A percentile compares a stretch with the other conserved stretches of the same genome.
Conservation (phyloP, 78 protist species). For the Speleostelium caveatum region DNA sequence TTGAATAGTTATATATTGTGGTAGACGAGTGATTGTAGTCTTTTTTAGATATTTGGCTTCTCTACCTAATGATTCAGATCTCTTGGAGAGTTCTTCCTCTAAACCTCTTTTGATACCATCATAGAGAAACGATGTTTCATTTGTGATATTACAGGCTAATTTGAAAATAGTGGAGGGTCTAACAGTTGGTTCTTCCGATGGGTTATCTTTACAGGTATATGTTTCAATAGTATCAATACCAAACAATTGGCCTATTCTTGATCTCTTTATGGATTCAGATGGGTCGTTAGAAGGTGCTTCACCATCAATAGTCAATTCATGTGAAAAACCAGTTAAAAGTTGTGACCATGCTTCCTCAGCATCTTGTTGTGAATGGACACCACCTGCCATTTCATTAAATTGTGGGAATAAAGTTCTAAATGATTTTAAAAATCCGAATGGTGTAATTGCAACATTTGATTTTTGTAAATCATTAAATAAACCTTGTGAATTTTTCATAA, state of each 20-base stretch:
- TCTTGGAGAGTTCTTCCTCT: conserved; percentile 75
- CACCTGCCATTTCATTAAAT: conserved; percentile 83
- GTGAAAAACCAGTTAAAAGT: conserved; percentile 30
- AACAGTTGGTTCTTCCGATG: conserved; percentile 58
- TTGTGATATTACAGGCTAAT: conserved; percentile 75
- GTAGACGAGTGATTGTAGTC: conserved; percentile 80
- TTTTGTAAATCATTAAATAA: conserved; percentile 40
- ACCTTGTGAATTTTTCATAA: conserved; percentile 53
- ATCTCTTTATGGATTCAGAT: background rate
- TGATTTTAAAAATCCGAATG: conserved; percentile 23
- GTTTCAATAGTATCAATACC: conserved; percentile 44
- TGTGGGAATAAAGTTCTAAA: conserved; percentile 73
- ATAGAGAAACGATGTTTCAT: conserved; percentile 49
- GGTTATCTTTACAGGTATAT: conserved; percentile 49
- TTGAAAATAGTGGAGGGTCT: conserved; percentile 22
- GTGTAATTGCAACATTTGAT: conserved; percentile 32
- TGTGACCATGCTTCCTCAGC: conserved; percentile 79
- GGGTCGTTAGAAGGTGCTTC: background rate
- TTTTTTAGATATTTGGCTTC: conserved; percentile 76
- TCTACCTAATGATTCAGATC: conserved; percentile 60
- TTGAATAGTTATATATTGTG: conserved; percentile 87
- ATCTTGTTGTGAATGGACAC: conserved; percentile 83
- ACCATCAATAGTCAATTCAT: conserved; percentile 25
- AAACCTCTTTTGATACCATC: conserved; percentile 79
- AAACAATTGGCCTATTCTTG: conserved; percentile 55